These are phyloP conservation scores for Ilyonectria mors-panacis DNA, from an alignment of 2,329 filamentous ascomycete genomes.

Conservation along the genomic window DNA sequence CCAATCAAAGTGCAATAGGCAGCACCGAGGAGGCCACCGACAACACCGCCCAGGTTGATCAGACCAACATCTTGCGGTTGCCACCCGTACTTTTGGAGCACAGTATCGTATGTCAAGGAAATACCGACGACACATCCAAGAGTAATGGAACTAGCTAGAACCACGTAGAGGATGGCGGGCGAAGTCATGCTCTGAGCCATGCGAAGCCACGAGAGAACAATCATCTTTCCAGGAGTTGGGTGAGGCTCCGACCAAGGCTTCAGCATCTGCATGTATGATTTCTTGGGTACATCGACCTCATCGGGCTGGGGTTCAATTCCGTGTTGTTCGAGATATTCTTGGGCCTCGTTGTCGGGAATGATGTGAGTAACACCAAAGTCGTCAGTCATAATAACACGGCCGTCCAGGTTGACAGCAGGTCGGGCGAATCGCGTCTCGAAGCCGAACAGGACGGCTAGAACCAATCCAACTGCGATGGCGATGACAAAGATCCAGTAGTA, in stretches of 20 bases:
- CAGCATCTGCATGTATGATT: constrained; percentile 15
- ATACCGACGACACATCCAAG: constrained; percentile 16
- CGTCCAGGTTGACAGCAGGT: constrained; percentile 19
- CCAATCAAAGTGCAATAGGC: constrained; percentile 17
- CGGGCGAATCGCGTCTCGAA: constrained; percentile 24
- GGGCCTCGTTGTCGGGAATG: constrained; percentile 16
- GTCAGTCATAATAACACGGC: constrained; percentile 21
- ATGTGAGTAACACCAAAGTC: constrained; percentile 22
- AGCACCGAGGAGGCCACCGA: constrained; percentile 12
- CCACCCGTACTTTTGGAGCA: constrained; percentile 17
- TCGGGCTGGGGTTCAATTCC: not conserved
- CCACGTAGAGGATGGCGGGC: constrained; percentile 22
- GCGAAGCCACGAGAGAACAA: constrained; percentile 18
- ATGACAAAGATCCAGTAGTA: constrained; percentile 31
- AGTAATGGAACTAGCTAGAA: constrained; percentile 17
- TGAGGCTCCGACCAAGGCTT: constrained; percentile 18
- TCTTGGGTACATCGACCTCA: constrained; percentile 1
- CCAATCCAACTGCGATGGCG: constrained; percentile 16
- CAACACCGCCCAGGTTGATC: constrained; percentile 16
- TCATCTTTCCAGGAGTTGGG: constrained; percentile 10
- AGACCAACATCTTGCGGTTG: constrained; percentile 16
- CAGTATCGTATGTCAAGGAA: constrained; percentile 12
- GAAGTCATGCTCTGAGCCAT: constrained; percentile 25
- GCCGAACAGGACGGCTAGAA: constrained; percentile 13
- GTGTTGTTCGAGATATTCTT: constrained; percentile 14